Evolutionary conservation across 139 green algal species (phyloP).

Genomic region (Tetradesmus obliquus): DNA sequence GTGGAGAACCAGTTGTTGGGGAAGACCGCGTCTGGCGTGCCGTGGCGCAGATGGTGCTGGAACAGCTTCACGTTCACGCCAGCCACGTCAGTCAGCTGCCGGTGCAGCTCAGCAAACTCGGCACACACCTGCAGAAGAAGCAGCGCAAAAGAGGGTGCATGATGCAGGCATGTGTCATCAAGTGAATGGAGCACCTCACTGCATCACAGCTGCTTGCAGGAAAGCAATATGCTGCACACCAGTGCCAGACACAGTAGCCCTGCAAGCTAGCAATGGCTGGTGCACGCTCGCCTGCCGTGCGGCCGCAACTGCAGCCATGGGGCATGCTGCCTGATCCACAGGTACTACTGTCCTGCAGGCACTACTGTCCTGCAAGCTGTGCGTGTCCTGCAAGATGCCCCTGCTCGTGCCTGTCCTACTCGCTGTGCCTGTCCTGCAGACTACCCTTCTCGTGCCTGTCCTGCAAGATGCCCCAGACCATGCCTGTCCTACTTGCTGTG

Average conservation of each 20-base stretch:
- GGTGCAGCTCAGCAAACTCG: conserved; percentile 86
- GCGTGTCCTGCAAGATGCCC: too few relatives aligned
- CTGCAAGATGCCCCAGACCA: too few relatives aligned
- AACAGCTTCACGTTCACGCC: conserved; percentile 74
- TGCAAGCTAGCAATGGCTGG: too few relatives aligned
- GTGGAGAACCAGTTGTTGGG: conserved; percentile 97
- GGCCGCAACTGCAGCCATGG: not conserved
- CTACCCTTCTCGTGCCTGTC: too few relatives aligned
- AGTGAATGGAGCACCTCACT: not conserved
- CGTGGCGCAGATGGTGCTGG: conserved; percentile 81
- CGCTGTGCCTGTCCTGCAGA: too few relatives aligned
- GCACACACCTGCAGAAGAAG: conserved; percentile 63
- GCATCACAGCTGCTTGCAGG: not conserved
- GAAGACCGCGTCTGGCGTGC: conserved; percentile 95
- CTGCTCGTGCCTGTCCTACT: too few relatives aligned
- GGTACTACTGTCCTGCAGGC: not conserved
- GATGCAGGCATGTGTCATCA: not conserved
- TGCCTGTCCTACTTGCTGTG: too few relatives aligned
- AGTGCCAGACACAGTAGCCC: not conserved
- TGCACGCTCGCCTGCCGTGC: too few relatives aligned
- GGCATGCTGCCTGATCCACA: too few relatives aligned
- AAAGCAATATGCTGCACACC: not conserved
- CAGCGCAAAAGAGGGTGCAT: not conserved
- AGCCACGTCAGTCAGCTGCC: conserved; percentile 81
- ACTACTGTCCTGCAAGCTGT: not conserved